Conservation (phyloP, 1,284 basidiomycete genomes). For the Mycena sp. region DNA sequence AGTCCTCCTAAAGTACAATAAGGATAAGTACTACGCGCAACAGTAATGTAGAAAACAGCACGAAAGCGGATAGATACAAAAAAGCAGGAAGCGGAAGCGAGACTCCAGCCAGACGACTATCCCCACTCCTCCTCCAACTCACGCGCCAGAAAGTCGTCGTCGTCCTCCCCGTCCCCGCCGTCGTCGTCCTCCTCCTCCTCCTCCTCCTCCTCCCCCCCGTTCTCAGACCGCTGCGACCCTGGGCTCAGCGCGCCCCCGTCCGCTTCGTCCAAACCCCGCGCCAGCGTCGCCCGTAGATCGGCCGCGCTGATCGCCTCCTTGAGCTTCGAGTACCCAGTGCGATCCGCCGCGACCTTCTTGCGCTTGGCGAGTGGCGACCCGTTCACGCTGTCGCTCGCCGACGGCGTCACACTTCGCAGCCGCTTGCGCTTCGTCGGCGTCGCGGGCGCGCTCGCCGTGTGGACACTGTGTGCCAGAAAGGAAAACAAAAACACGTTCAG, state of each 20-base stretch:
- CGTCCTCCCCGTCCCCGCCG: constrained; percentile 54
- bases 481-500: not conserved
- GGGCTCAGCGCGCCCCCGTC: no score
- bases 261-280: not conserved
- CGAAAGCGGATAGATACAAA: constrained; percentile 6
- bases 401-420: constrained; percentile 72
- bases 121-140: constrained; percentile 79
- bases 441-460: constrained; percentile 17
- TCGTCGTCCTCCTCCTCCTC: constrained; percentile 39
- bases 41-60: no score
- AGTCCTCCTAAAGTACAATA: no score
- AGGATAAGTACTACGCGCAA: no score
- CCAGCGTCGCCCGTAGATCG: constrained; percentile 52
- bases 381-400: constrained; percentile 56
- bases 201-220: constrained; percentile 19
- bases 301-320: constrained; percentile 73
- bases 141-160: constrained; percentile 78
- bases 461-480: constrained; percentile 12
- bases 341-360: constrained; percentile 72
- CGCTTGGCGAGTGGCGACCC: constrained; percentile 78
- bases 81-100: not conserved
- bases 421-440: constrained; percentile 66
- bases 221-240: constrained; percentile 13
- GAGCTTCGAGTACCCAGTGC: constrained; percentile 69
- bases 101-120: constrained; percentile 45